Evolutionary conservation across 192 early-diverging fungal genomes (phyloP).

Genomic region (Backusella macrospora): DNA sequence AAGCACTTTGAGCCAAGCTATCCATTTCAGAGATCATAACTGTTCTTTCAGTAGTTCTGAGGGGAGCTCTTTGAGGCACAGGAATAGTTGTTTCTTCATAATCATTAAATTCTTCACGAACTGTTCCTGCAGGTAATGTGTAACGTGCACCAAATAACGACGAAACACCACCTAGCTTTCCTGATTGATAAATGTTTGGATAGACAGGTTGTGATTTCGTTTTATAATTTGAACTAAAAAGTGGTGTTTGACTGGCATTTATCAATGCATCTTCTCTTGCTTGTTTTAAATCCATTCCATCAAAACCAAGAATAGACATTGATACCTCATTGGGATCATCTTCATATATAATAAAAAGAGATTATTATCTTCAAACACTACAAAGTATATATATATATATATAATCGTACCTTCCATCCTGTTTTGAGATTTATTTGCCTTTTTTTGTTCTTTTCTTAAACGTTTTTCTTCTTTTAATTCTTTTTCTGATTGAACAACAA

Average conservation of each 20-base stretch:
- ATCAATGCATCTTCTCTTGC: conserved; percentile 67
- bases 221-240: conserved; percentile 46
- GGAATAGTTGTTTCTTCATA: conserved; percentile 95
- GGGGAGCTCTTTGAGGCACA: conserved; percentile 65
- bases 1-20: conserved; percentile 70
- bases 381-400: too few relatives aligned
- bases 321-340: conserved; percentile 58
- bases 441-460: conserved; percentile 69
- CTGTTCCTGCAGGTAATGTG: conserved; percentile 77
- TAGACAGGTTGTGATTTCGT: conserved; percentile 48
- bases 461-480: conserved; percentile 64
- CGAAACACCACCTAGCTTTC: conserved; percentile 64
- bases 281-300: conserved; percentile 57
- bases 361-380: neutral
- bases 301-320: conserved; percentile 69
- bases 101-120: conserved; percentile 73
- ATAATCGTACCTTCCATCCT: conserved; percentile 26
- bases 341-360: neutral
- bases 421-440: conserved; percentile 36
- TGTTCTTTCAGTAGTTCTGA: conserved; percentile 62
- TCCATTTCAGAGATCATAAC: conserved; percentile 76
- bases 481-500: conserved; percentile 63
- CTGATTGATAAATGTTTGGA: conserved; percentile 86
- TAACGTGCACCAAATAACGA: conserved; percentile 80
- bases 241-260: conserved; percentile 40